Percentiles rank a stretch among this genome's conserved stretches.
phyloP scores from a whole-genome alignment of 805 yeast species.

The Wickerhamomyces hampshirensis region DNA sequence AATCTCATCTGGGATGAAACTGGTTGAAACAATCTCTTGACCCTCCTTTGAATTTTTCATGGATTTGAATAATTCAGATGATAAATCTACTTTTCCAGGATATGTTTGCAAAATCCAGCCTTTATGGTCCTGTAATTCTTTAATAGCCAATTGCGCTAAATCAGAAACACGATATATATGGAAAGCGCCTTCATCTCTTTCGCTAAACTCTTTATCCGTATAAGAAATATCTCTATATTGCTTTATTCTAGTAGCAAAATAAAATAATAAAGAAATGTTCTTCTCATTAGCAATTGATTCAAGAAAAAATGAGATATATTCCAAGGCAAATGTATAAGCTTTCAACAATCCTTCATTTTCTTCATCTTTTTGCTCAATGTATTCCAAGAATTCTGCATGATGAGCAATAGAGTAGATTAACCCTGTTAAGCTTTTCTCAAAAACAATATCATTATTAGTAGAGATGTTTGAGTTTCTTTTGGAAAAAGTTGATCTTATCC shows the following conservation, averaged over 20 bases:
- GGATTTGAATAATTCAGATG: constrained; percentile 65
- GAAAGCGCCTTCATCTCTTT: constrained; percentile 24
- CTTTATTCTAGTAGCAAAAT: constrained; percentile 72
- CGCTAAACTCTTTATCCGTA: constrained; percentile 29
- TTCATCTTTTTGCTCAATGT: constrained; percentile 28
- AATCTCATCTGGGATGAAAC: constrained; percentile 49
- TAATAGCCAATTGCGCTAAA: constrained; percentile 60
- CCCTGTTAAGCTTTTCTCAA: constrained; percentile 66
- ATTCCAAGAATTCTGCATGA: constrained; percentile 57
- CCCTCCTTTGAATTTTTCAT: constrained; percentile 55
- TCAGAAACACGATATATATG: constrained; percentile 68
- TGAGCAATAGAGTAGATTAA: constrained; percentile 69
- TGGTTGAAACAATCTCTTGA: constrained; percentile 47
- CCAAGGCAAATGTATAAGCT: constrained; percentile 50
- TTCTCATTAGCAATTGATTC: constrained; percentile 56
- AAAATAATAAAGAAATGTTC: constrained; percentile 69
- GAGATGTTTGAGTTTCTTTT: constrained; percentile 18
- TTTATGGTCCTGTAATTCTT: constrained; percentile 49
- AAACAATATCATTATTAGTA: constrained; percentile 38
- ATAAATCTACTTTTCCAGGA: constrained; percentile 72
- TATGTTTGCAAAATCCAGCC: constrained; percentile 73
- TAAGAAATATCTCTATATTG: constrained; percentile 61
- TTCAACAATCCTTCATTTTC: constrained; percentile 25
- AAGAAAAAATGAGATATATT: constrained; percentile 56
- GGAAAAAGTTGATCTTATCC: constrained; percentile 62